Base-by-base conservation (phyloP, 345 rosid species). In the Aurinia saxatilis region DNA sequence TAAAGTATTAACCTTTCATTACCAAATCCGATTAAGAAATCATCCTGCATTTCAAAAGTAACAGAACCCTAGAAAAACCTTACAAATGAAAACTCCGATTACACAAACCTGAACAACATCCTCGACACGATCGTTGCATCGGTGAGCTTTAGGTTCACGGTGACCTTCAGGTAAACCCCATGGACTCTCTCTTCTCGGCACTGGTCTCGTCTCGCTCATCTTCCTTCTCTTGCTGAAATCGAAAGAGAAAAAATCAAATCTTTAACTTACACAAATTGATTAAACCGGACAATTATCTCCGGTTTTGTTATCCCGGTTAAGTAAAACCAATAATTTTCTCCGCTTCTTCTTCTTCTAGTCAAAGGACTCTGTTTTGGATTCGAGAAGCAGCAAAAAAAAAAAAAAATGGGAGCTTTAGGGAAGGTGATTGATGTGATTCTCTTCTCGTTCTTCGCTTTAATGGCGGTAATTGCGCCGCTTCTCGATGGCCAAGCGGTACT, bases 61-160 rank as follows among this genome's bases (percentile, higher is more conserved):
- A 52, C 27, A 68, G 49, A 68, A 17, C 62, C 63, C 49, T 52
- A 5, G 13, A 35, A 60, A 60, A 57, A 9, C 50, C 56, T 13
- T 45, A 29, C 25, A n/a, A n/a, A 45, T 46, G 49, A 29, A 46
- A 6, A 2, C 40, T 34, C 29, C 15, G 14, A 33, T 50, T 12
- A 14, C 16, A 50, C 45, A 37, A 36, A 90, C 96, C 75, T 90
- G 96, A 21, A 90, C 75, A 42, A 87, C 90, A 54, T 93, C 99
- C 75, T 93, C 97, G 18, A 80, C 90, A 13, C 97, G 90, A 78
- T 90, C 97, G 68, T 90, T 90, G 85, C 97, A 87, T 49, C 97
- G 81, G 50, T 93, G 97, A 5, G 96, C 87, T 69, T 87, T 93
- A 8, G 97, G 97, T 59, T 90, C 79, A n/a, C 85, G 86, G 8